A percentile compares a stretch with the other conserved stretches of the same genome.
Conservation (phyloP, 106 monocot genomes). For the Dactylorhiza incarnata region DNA sequence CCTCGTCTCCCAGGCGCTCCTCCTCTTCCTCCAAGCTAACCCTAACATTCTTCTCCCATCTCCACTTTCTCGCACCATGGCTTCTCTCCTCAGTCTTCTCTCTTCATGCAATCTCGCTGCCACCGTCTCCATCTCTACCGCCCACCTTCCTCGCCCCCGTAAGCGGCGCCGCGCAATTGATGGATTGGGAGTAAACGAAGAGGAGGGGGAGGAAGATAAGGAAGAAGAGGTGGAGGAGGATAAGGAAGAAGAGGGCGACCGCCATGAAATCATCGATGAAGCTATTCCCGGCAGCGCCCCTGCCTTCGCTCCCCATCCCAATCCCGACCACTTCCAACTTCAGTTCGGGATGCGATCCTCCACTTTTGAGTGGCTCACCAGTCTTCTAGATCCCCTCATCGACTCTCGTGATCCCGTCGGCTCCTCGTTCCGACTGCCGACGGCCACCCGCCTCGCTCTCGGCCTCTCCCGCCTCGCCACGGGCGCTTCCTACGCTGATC, state of each 20-base stretch:
- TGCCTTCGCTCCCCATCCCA: neutral
- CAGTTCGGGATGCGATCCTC: conserved; percentile 44
- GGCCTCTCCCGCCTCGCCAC: conserved; percentile 44
- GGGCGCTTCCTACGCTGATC: conserved; percentile 41
- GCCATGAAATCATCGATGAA: neutral
- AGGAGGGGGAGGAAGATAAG: neutral
- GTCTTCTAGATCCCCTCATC: conserved; percentile 82
- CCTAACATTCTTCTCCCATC: neutral
- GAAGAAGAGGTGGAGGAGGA: neutral
- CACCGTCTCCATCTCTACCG: neutral
- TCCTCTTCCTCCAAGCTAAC: conserved; percentile 14
- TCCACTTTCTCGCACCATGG: conserved; percentile 7
- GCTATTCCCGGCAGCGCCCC: neutral
- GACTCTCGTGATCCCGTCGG: conserved; percentile 23
- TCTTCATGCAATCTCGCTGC: conserved; percentile 16
- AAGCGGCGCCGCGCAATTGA: neutral
- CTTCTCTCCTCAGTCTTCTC: conserved; percentile 13
- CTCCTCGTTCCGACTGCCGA: conserved; percentile 16
- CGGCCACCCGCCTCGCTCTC: conserved; percentile 38
- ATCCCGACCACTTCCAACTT: conserved; percentile 35
- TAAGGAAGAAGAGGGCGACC: neutral
- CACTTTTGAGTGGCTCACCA: conserved; percentile 67
- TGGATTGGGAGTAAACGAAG: neutral
- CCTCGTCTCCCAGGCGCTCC: conserved; percentile 39
- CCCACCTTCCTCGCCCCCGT: conserved; percentile 6